Base-by-base conservation (phyloP, 352 stramenopile genomes). In the Phytopythium kandeliae region DNA sequence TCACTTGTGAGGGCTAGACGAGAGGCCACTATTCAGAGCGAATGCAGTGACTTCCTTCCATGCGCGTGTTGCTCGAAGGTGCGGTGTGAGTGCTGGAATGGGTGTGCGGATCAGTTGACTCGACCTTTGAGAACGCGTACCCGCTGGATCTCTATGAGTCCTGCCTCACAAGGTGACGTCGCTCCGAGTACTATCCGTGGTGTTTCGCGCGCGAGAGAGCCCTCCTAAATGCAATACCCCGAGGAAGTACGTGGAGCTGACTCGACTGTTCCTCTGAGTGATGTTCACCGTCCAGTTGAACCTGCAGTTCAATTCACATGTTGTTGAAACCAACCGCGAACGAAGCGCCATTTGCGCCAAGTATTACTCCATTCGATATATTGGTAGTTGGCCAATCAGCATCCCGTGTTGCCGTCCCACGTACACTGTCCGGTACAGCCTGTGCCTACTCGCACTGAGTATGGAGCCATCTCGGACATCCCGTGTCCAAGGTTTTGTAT, bases 211-310 rank as follows among this genome's bases (percentile, higher is more conserved):
- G n/a, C n/a, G n/a, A n/a, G n/a, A n/a, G n/a, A n/a, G n/a, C n/a
- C 36, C 36, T 42, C 9, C 15, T 1, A 25, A 9, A 42, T 25
- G 13, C 5, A 15, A 42, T 42, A 42, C 17, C 36, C 36, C 24
- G 17, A 22, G 4, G n/a, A 42, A 42, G 36, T n/a, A 42, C 4
- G 19, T 44, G 19, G 10, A 44, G 19, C 16, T 12, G 19, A 17
- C 13, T 16, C 3, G 35, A 35, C 16, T 35, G 31, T 17, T 42
- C 36, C n/a, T 24, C 36, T 16, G 35, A 41, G 35, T 41, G 35
- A 24, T 42, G 35, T 41, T 41, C 36, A 11, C 24, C 24, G 36
- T 42, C 36, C 36, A 42, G n/a, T 42, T 42, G 36, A 42, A 42
- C 33, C n/a, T n/a, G n/a, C 36, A 42, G 36, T 42, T 42, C 36